Percentiles rank a stretch among this genome's conserved stretches.
These are phyloP conservation scores for Polychaeton citri DNA, from an alignment of 2,329 filamentous ascomycete genomes.

Conservation along the genomic window DNA sequence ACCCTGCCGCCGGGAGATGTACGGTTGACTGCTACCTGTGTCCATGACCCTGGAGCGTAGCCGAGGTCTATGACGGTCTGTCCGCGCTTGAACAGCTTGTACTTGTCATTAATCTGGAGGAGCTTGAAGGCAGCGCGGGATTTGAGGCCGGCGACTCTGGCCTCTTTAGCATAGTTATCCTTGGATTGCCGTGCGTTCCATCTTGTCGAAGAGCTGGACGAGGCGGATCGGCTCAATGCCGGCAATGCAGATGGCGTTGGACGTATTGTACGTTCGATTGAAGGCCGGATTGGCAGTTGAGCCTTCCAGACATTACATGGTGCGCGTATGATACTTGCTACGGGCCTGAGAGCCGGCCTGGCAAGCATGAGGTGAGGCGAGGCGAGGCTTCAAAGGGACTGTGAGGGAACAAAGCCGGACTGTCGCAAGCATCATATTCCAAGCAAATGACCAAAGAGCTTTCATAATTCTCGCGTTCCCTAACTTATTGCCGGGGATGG, in stretches of 20 bases:
- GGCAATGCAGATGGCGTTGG: no score
- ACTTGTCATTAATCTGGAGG: constrained; percentile 73
- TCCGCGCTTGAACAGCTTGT: constrained; percentile 62
- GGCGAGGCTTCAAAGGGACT: background rate
- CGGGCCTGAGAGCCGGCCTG: background rate
- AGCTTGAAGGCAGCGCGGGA: constrained; percentile 91
- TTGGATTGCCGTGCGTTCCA: constrained; percentile 71
- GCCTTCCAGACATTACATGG: no score
- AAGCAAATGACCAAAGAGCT: no score
- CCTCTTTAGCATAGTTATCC: constrained; percentile 59
- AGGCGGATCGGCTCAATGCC: no score
- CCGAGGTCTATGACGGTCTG: constrained; percentile 86
- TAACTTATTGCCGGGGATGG: no score
- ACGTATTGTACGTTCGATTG: no score
- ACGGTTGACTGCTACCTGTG: constrained; percentile 65
- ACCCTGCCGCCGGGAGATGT: constrained; percentile 67
- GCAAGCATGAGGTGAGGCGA: background rate
- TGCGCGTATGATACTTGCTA: background rate
- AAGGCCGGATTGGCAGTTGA: no score
- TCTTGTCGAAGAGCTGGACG: constrained; percentile 47
- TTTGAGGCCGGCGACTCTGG: constrained; percentile 68
- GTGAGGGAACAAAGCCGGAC: no score
- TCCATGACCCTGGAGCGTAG: constrained; percentile 58
- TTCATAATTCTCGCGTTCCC: no score
- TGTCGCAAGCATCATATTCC: no score